Base-by-base conservation (phyloP, 371 early-diverging fungal species). In the Rhizomucor pusillus region DNA sequence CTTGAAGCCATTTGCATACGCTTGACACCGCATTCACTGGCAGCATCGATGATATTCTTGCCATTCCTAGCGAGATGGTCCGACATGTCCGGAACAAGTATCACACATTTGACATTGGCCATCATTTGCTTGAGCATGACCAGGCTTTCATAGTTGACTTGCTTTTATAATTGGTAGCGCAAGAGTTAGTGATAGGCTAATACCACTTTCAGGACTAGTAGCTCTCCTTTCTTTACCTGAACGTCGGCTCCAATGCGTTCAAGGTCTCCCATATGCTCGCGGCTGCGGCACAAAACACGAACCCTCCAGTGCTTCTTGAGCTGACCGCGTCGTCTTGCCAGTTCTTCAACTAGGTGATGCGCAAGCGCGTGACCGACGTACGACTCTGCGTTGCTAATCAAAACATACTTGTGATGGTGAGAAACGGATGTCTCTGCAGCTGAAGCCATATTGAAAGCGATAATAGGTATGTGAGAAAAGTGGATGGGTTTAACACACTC, bases 251-350 rank as follows among this genome's bases (percentile, higher is more conserved):
- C 54, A 14, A 47, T 35, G 10, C 35, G 43, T 4, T 47, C 18
- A n/a, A 55, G 46, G 25, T 47, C 55, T 25, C 36, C 47, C 24
- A 43, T 10, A 25, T 39, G 18, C 43, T 55, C 45, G 13, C 50
- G 22, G 22, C 22, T 33, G 12, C 35, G n/a, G 20, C 56, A 60
- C 2, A 60, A 20, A 10, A 48, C 61, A 19, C 56, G 54, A 22
- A 60, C 56, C 18, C 48, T 37, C 56, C 61, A 60, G 11, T 47
- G 35, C 36, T 60, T 60, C 52, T 54, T 55, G 36, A 60, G 9
- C 36, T 36, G 49, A 0, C 55, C 56, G 16, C 43, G 56, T 7
- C 43, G 51, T 3, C n/a, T 23, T 5, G 4, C 7, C 16, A 60
- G 51, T 20, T 55, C 55, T 11, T 14, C 16, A 9, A 49, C 46